Evolutionary conservation across 1,284 basidiomycete species (phyloP), one percentile per base, ranked within the genome.

Genomic region (Butyriboletus appendiculatus): DNA sequence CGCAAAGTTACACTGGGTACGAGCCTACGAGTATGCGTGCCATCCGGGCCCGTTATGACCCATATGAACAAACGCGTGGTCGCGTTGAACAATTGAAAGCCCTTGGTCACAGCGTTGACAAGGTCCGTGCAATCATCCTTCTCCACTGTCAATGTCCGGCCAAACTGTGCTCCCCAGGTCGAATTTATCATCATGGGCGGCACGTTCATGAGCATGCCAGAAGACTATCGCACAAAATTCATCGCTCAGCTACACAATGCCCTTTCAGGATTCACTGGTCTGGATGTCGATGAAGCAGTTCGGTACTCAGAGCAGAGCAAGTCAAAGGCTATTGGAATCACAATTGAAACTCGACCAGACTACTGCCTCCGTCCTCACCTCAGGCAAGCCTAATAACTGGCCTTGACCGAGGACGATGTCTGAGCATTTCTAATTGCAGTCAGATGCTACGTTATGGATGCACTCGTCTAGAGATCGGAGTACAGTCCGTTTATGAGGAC

Each of bases 161-260:
- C 35, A 30, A 53, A 18, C 28, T 6, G 55, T 18, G 22, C n/a
- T n/a, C 18, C 20, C 16, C 60, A 93, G 90, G 91, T 99, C 45
- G 96, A 99, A 70, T 98, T 98, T 69, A 99, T 99, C 61, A 81
- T 99, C 64, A 99, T 99, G 96, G 97, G 96, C 33, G 96, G 96
- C 43, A 99, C 96, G 5, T 99, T 99, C 74, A 98, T 99, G 96
- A 97, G 94, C 64, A 95, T 98, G 86, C 90, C 96, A 22, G 94
- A 98, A 72, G 92, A 94, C 42, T 99, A 99, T 70, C 84, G 96
- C 53, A 88, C 86, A 62, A 86, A 90, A 59, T 99, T 99, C 66
- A 85, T 99, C 55, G 96, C 96, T 0, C 96, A 98, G 59, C 80
- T 99, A 48, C 97, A 99, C 73, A 99, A 99, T 69, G 96, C 97